These are phyloP conservation scores for Podospora appendiculata DNA, from an alignment of 495 filamentous ascomycete species.

Conservation along the genomic window DNA sequence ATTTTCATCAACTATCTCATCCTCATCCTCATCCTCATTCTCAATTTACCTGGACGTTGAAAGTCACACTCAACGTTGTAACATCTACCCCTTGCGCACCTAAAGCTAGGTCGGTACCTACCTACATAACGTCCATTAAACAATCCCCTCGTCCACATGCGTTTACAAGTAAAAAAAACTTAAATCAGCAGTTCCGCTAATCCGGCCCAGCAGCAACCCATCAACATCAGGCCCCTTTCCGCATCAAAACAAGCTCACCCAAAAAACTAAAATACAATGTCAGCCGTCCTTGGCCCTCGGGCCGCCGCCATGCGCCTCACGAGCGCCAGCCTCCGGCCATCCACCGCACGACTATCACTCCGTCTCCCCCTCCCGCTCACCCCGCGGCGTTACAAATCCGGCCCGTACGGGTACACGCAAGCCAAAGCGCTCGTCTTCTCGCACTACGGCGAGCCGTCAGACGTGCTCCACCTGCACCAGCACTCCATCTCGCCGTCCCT, in stretches of 20 bases:
- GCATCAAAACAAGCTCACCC: too few relatives aligned
- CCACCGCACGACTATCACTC: too few relatives aligned
- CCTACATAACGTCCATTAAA: too few relatives aligned
- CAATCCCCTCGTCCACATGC: too few relatives aligned
- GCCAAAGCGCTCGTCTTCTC: conserved; percentile 84
- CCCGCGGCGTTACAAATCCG: conserved; percentile 28
- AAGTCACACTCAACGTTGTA: too few relatives aligned
- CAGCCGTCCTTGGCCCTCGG: background rate
- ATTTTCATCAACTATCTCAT: background rate
- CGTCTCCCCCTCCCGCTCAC: background rate
- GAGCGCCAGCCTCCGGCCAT: background rate
- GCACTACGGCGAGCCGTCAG: conserved; percentile 74
- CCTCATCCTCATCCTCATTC: background rate
- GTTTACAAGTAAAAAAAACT: too few relatives aligned
- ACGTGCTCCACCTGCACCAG: conserved; percentile 72
- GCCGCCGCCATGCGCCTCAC: background rate
- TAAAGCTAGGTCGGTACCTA: too few relatives aligned
- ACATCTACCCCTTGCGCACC: too few relatives aligned
- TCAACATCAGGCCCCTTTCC: too few relatives aligned
- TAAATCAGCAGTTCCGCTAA: too few relatives aligned
- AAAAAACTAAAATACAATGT: background rate
- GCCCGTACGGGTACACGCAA: conserved; percentile 91
- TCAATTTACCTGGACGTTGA: too few relatives aligned
- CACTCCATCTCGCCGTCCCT: conserved; percentile 75
- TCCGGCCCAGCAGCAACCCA: too few relatives aligned